Evolutionary conservation across 768 basidiomycete genomes (phyloP), one percentile per base, ranked within the genome.

Genomic region (Coprinellus micaceus): DNA sequence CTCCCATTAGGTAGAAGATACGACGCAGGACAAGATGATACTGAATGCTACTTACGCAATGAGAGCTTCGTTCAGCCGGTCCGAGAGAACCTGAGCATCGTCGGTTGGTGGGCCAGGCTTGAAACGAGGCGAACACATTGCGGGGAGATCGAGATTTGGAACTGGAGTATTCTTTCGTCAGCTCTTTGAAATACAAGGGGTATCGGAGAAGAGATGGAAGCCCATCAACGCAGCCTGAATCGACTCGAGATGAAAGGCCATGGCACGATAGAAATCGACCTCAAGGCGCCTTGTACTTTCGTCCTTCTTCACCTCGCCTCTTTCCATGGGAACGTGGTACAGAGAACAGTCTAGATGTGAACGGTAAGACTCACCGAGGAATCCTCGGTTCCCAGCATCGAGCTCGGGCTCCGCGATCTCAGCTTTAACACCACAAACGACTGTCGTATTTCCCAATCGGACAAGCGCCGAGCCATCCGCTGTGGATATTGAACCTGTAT

Each of bases 391-490:
- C 0, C 88, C 90, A 2, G 70, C 70, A 60, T 93, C 86, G 17
- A 96, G 67, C 62, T 91, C 89, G 4, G 96, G 96, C 64, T 94
- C 91, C 25, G 93, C 88, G 39, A 96, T 88, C 71, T 98, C 95
- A 13, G 93, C 94, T 67, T 97, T 98, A 61, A 99, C 84, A 1
- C 97, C 97, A 64, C 95, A 98, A 0, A 98, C 91, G 36, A 98
- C 77, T 1, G 93, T 98, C n/a, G 96, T 97, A 46, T 91, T 82
- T 19, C 97, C 97, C 57, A 98, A 68, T 25, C 93, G 78, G 3
- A 98, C 91, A 39, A 99, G 85, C 0, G 95, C 86, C 4, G 94
- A 97, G 0, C 95, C 94, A 60, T 94, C 82, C 0, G 97, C 94
- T 0, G 97, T 98, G 0, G 91, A 88, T 74, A 99, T 89, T 2